Evolutionary conservation across 257 asterid genomes (phyloP).

Genomic region (Ocimum tenuiflorum): DNA sequence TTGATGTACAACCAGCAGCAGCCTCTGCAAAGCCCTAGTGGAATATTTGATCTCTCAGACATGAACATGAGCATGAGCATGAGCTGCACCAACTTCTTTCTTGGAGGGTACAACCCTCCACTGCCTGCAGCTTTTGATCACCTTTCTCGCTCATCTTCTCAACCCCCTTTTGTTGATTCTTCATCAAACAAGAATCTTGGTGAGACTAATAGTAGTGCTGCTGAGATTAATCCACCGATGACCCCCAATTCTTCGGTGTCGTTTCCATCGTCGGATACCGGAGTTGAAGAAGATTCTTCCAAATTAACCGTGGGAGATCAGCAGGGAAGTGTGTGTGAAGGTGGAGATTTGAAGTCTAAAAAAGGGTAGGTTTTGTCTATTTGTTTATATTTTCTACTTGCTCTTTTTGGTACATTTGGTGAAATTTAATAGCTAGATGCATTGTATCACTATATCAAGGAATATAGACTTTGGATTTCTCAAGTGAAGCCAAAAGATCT

Average conservation of each 20-base stretch:
- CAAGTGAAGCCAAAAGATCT: not conserved
- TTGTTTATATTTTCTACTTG: not conserved
- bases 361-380: conserved; percentile 40
- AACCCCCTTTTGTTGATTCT: conserved; percentile 16
- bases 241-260: conserved; percentile 32
- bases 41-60: conserved; percentile 24
- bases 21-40: conserved; percentile 23
- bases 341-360: conserved; percentile 39
- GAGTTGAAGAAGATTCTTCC: conserved; percentile 45
- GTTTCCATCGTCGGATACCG: conserved; percentile 40
- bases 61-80: too few species aligned
- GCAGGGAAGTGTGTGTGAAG: conserved; percentile 28
- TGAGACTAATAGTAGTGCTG: conserved; percentile 2
- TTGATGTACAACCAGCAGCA: conserved; percentile 30
- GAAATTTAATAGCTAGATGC: not conserved
- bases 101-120: conserved; percentile 39
- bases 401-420: not conserved
- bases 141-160: conserved; percentile 6
- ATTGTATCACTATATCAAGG: not conserved
- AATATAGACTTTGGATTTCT: conserved; percentile 17
- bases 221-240: conserved; percentile 26
- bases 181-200: conserved; percentile 17
- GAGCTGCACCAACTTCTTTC: conserved; percentile 40
- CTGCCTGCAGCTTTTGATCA: conserved; percentile 23
- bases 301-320: conserved; percentile 30